Evolutionary conservation across 23 red algal genomes (phyloP).

Genomic region (Gracilaria caudata): DNA sequence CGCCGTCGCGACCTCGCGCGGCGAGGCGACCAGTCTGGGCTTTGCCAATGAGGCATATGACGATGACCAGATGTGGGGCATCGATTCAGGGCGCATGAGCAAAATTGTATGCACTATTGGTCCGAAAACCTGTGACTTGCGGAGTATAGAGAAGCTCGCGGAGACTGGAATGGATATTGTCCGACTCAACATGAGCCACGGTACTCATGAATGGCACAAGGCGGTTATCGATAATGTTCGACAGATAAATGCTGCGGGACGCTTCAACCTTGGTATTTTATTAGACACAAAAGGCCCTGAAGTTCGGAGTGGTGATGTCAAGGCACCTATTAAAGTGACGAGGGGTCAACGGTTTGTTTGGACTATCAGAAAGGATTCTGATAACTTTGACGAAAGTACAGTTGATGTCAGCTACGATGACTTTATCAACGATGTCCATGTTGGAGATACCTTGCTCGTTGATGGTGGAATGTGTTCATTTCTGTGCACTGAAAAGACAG

Average conservation of each 20-base stretch:
- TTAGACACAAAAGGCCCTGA: constrained; percentile 98
- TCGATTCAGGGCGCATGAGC: constrained; percentile 49
- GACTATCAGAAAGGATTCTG: constrained; percentile 68
- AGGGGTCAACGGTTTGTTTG: constrained; percentile 78
- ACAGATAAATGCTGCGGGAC: constrained; percentile 61
- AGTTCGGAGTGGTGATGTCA: constrained; percentile 86
- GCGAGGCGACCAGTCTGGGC: constrained; percentile 17
- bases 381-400: constrained; percentile 61
- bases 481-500: constrained; percentile 71
- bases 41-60: constrained; percentile 1
- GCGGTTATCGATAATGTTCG: constrained; percentile 76
- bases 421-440: constrained; percentile 87
- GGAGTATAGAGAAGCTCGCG: constrained; percentile 83
- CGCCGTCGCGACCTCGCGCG: constrained; percentile 23
- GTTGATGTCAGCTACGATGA: constrained; percentile 93
- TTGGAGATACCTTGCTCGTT: constrained; percentile 90
- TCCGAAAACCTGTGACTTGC: constrained; percentile 89
- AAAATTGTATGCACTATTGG: constrained; percentile 99
- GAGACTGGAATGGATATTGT: constrained; percentile 94
- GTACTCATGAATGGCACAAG: constrained; percentile 95
- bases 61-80: constrained; percentile 56
- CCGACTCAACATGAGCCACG: constrained; percentile 98
- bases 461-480: constrained; percentile 96
- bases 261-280: constrained; percentile 83
- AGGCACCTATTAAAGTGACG: constrained; percentile 82